phyloP scores from a whole-genome alignment of 2,329 filamentous ascomycete genomes.

The Pleoardoris graminearum region DNA sequence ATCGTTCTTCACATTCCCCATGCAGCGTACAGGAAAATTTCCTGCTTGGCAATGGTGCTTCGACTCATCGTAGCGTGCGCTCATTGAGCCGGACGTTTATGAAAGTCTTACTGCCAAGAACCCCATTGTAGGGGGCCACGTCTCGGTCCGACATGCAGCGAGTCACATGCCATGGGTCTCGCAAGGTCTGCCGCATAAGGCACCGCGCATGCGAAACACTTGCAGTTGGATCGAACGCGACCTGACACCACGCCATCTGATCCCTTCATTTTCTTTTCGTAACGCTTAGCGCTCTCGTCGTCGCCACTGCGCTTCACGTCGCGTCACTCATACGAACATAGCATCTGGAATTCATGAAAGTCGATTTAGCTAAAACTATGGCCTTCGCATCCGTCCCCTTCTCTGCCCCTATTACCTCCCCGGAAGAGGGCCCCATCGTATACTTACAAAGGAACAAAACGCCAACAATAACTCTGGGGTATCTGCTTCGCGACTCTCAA shows the following conservation, averaged over 20 bases:
- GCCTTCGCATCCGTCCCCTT: not conserved
- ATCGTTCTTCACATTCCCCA: not conserved
- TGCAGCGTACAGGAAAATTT: too few species aligned
- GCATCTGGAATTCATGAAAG: not conserved
- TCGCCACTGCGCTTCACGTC: too few species aligned
- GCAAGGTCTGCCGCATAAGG: slow-evolving; percentile 3
- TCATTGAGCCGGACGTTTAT: too few species aligned
- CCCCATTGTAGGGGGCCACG: not conserved
- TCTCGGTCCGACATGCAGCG: slow-evolving; percentile 15
- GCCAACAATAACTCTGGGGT: not conserved
- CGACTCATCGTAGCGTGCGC: not conserved
- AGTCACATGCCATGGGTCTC: not conserved
- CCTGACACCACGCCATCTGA: not conserved
- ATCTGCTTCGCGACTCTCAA: slow-evolving; percentile 3
- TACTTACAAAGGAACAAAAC: not conserved
- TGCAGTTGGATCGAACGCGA: not conserved
- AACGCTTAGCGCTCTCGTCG: not conserved
- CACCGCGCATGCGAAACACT: not conserved
- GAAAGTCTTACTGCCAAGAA: not conserved
- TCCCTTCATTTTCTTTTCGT: not conserved
- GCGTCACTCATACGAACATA: too few species aligned
- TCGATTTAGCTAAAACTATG: not conserved
- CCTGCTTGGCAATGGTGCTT: not conserved
- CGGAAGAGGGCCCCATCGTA: not conserved
- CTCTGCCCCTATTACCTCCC: not conserved